Conservation (phyloP, 768 basidiomycete species). For the Lactifluus piperatus region DNA sequence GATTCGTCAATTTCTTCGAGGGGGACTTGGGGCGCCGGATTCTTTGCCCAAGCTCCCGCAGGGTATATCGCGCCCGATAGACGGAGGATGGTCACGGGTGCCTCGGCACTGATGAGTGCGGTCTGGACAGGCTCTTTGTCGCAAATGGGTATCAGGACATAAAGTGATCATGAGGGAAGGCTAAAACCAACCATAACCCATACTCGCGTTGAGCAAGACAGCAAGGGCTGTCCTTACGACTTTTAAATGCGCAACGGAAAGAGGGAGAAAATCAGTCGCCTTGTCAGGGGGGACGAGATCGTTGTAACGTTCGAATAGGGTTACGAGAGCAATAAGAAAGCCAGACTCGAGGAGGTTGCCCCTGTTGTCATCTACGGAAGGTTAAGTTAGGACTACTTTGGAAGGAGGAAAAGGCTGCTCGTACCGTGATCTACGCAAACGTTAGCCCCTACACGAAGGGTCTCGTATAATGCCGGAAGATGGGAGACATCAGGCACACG, state of each 20-base stretch:
- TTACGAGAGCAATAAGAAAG: constrained; percentile 57
- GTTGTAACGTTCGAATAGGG: constrained; percentile 58
- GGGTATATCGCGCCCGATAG: constrained; percentile 64
- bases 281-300: constrained; percentile 35
- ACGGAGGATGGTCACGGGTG: constrained; percentile 58
- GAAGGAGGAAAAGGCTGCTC: constrained; percentile 20
- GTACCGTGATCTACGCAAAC: constrained; percentile 77
- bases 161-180: not conserved
- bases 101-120: constrained; percentile 59
- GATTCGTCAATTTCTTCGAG: constrained; percentile 36
- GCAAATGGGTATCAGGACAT: constrained; percentile 2
- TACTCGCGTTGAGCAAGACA: constrained; percentile 65
- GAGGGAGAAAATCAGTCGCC: constrained; percentile 34
- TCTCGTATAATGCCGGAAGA: constrained; percentile 49
- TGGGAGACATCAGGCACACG: constrained; percentile 38
- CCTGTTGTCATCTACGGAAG: constrained; percentile 60
- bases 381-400: not conserved
- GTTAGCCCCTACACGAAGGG: constrained; percentile 75
- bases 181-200: constrained; percentile 58
- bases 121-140: constrained; percentile 60
- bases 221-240: constrained; percentile 73
- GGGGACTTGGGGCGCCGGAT: constrained; percentile 22
- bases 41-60: constrained; percentile 53
- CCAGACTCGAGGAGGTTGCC: constrained; percentile 59
- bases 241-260: constrained; percentile 56